These are phyloP conservation scores for Aspergillus affinis DNA, from an alignment of 495 filamentous ascomycete genomes.

Conservation along the genomic window DNA sequence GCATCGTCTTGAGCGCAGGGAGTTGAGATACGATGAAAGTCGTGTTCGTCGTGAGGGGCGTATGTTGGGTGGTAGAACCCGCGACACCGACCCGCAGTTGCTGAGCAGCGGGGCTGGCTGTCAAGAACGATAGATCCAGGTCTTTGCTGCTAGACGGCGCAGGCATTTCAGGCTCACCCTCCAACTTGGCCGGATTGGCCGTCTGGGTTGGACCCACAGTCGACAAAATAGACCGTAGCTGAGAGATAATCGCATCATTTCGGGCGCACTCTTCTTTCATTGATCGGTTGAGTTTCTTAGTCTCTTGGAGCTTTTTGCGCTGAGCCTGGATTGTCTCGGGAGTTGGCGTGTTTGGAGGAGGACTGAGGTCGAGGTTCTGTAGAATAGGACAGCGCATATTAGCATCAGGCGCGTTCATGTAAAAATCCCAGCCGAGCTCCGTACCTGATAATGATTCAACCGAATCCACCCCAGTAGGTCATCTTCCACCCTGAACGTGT, in stretches of 20 bases:
- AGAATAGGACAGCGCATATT: conserved; percentile 7
- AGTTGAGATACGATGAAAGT: conserved; percentile 81
- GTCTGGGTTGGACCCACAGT: conserved; percentile 28
- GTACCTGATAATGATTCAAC: conserved; percentile 81
- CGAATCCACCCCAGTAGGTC: conserved; percentile 75
- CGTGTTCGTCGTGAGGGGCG: conserved; percentile 67
- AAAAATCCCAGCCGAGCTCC: conserved; percentile 21
- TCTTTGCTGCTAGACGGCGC: conserved; percentile 16
- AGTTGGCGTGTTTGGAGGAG: conserved; percentile 47
- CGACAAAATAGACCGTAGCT: conserved; percentile 59
- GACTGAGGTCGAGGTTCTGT: conserved; percentile 37
- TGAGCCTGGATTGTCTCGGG: conserved; percentile 66
- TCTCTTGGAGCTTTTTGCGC: conserved; percentile 77
- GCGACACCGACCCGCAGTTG: conserved; percentile 46
- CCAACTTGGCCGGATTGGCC: conserved; percentile 26
- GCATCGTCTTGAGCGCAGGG: conserved; percentile 67
- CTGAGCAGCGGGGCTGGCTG: conserved; percentile 42
- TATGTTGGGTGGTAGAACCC: conserved; percentile 35
- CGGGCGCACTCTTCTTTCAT: conserved; percentile 72
- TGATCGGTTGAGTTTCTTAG: conserved; percentile 71
- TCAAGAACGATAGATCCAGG: conserved; percentile 55
- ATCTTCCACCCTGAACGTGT: conserved; percentile 75
- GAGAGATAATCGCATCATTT: conserved; percentile 69
- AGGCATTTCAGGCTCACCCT: conserved; percentile 18
- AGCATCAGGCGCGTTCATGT: neutral